A percentile compares a stretch with the other conserved stretches of the same genome.
Conservation (phyloP, 257 asterid genomes). For the Anisodus tanguticus region DNA sequence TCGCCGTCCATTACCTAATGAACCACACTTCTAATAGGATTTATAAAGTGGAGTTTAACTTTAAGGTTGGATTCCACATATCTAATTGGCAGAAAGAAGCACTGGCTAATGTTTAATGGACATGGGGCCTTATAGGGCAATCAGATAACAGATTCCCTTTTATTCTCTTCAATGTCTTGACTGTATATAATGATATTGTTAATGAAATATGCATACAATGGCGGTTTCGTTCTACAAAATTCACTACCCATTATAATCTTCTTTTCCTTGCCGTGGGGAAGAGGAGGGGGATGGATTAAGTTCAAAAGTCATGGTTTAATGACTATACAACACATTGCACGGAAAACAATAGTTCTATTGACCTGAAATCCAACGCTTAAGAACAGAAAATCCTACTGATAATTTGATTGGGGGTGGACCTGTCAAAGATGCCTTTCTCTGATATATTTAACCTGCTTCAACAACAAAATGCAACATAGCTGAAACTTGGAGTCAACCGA, state of each 20-base stretch:
- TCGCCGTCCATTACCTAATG: background rate
- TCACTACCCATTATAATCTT: background rate
- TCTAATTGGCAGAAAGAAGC: background rate
- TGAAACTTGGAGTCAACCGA: background rate
- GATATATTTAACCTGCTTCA: too few relatives aligned
- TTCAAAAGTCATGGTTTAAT: background rate
- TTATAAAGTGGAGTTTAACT: background rate
- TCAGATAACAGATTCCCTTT: background rate
- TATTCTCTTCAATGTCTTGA: background rate
- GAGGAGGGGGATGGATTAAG: background rate
- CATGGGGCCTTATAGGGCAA: background rate
- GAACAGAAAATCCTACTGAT: background rate
- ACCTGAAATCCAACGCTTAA: background rate
- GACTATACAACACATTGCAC: background rate
- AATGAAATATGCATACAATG: background rate
- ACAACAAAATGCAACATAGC: background rate
- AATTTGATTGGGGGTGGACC: background rate
- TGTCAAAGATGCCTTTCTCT: background rate
- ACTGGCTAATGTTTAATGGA: background rate
- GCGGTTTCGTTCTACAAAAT: background rate
- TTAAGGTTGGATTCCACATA: conserved; percentile 5
- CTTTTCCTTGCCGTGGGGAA: background rate
- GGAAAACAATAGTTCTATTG: background rate
- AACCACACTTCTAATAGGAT: conserved; percentile 6
- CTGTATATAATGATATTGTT: background rate